Base-by-base conservation (phyloP, 352 stramenopile species). In the Pythium phragmitis region DNA sequence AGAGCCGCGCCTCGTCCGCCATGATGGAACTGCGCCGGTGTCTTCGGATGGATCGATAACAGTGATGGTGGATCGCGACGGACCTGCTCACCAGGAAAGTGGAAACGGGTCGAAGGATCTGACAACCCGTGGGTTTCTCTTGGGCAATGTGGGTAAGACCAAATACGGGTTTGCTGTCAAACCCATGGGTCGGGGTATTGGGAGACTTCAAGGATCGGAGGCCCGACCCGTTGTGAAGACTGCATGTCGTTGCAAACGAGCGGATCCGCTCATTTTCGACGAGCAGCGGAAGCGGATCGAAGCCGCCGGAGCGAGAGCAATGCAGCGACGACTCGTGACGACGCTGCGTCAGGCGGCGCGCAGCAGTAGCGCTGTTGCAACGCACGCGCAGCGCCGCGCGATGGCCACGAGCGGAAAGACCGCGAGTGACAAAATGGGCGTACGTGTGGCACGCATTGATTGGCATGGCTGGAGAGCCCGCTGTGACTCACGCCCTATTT, bases 401-500 rank as follows among this genome's bases (percentile, higher is more conserved):
- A 82, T 89, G 68, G 79, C 77, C 0, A 73, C 53, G 68, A 34
- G 58, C 64, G 41, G 75, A 60, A 54, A 75, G 67, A 41, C 60
- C 16, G 47, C 59, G 19, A 63, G 21, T 39, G 81, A 92, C 28
- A 92, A 90, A 68, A 87, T 88, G 54, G 83, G 83, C 47, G 83
- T 92, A 46, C 62, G 80, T 69, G 23, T 13, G 16, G 23, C 17
- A 41, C 34, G 34, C 34, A 21, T 19, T 28, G 39, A 11, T 30
- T 51, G 6, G 33, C 14, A 58, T 7, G 30, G 6, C 9, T 48
- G n/a, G 23, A 57, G 9, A 39, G 11, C 34, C 11, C 11, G 34
- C 34, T 2, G 4, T 45, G 36, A 60, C 23, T 21, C 45, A 45
- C 33, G 41, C 16, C 19, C 14, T 13, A 45, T 19, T n/a, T 39